These are phyloP conservation scores for Teunomyces atbi DNA, from an alignment of 805 yeast species.

Conservation along the genomic window DNA sequence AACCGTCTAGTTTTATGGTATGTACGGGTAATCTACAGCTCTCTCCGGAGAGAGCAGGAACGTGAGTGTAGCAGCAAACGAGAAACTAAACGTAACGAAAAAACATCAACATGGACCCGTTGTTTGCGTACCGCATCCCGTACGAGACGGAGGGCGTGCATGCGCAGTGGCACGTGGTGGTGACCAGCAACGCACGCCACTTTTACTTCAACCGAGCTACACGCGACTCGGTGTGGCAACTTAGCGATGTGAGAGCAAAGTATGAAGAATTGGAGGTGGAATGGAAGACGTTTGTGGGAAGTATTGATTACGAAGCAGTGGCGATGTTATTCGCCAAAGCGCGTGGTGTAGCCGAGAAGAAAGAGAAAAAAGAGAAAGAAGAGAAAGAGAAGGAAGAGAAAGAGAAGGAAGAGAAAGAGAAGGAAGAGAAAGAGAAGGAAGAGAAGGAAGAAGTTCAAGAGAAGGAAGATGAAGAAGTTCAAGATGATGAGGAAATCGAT, in stretches of 20 bases:
- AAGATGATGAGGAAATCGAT: conserved; percentile 10
- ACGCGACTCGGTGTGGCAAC: conserved; percentile 32
- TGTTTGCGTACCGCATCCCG: conserved; percentile 19
- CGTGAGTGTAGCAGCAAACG: not conserved
- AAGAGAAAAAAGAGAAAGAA: conserved; percentile 8
- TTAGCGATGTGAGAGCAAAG: conserved; percentile 19
- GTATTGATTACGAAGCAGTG: conserved; percentile 30
- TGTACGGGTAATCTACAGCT: not conserved
- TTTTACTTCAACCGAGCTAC: conserved; percentile 27
- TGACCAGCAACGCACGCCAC: conserved; percentile 26
- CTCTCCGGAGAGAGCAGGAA: not conserved
- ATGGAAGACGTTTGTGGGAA: conserved; percentile 14
- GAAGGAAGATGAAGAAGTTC: conserved; percentile 1
- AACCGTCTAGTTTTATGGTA: not conserved
- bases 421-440: not conserved
- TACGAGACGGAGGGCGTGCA: conserved; percentile 1
- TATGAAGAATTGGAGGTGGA: conserved; percentile 8
- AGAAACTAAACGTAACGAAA: not conserved
- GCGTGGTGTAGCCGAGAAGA: conserved; percentile 9
- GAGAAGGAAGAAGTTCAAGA: conserved; percentile 6
- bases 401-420: not conserved
- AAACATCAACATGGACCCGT: conserved; percentile 9
- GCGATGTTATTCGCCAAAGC: conserved; percentile 26
- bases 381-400: not conserved
- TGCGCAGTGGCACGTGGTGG: conserved; percentile 27